A percentile compares a stretch with the other conserved stretches of the same genome.
These are phyloP conservation scores for Fusarium floridanum DNA, from an alignment of 2,329 filamentous ascomycete genomes.

Conservation along the genomic window DNA sequence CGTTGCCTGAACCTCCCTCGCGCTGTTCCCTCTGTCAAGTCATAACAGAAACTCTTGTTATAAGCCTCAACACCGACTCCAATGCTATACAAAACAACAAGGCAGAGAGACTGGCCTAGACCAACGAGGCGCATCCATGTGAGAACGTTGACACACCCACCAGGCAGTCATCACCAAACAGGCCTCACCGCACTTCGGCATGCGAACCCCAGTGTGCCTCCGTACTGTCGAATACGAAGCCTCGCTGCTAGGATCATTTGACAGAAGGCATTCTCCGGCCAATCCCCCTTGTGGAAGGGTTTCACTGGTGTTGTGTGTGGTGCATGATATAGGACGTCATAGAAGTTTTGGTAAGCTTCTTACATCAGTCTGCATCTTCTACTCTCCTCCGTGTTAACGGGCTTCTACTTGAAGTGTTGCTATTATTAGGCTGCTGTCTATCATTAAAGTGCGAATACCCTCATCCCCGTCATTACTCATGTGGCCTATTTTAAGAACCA, in stretches of 20 bases:
- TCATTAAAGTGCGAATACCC: not conserved
- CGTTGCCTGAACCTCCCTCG: too few species aligned
- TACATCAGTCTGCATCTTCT: not conserved
- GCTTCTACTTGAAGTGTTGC: not conserved
- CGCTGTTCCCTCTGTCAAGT: not conserved
- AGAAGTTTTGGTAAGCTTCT: not conserved
- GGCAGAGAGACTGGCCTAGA: not conserved
- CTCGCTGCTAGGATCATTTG: not conserved
- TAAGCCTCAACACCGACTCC: not conserved
- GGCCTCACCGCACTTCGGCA: conserved; percentile 15
- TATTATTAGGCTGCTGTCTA: not conserved
- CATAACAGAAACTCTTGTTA: not conserved
- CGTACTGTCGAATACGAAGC: not conserved
- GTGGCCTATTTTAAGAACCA: not conserved
- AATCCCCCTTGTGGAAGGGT: not conserved
- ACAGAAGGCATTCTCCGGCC: not conserved
- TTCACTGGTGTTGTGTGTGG: not conserved
- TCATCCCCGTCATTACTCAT: not conserved
- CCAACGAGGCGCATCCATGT: not conserved
- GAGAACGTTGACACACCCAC: not conserved
- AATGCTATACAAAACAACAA: not conserved
- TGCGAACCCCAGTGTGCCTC: not conserved
- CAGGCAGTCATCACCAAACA: not conserved
- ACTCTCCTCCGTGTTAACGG: not conserved
- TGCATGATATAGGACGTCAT: conserved; percentile 5